A percentile compares a stretch with the other conserved stretches of the same genome.
Evolutionary conservation across 1,139 yeast species (phyloP).

Genomic region (Arxiozyma slooffiae): DNA sequence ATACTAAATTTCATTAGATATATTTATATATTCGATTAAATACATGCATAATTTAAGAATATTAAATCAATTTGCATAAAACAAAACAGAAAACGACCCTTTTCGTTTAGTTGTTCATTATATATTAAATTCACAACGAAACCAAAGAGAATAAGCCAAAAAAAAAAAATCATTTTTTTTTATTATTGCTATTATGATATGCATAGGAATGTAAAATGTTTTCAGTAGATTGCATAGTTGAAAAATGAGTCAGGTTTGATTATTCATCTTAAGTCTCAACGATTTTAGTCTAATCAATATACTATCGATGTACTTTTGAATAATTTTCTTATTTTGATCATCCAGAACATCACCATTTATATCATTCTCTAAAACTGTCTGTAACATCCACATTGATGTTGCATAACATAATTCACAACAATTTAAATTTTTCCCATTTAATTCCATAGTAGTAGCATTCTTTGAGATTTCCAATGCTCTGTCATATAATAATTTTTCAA

Average conservation of each 20-base stretch:
- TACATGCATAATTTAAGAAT: not conserved
- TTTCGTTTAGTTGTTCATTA: not conserved
- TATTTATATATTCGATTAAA: conserved; percentile 1
- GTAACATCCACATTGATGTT: conserved; percentile 91
- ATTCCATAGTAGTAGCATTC: conserved; percentile 80
- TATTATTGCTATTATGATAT: not conserved
- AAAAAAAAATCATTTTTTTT: not conserved
- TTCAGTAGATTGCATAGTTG: no score
- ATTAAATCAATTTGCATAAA: not conserved
- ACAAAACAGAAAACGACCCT: not conserved
- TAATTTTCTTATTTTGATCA: conserved; percentile 60
- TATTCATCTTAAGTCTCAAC: conserved; percentile 33
- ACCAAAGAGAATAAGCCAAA: not conserved
- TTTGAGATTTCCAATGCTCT: conserved; percentile 89
- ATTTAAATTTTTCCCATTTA: conserved; percentile 61
- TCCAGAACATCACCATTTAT: conserved; percentile 37
- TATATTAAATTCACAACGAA: not conserved
- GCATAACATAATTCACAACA: conserved; percentile 86
- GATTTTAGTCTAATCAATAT: conserved; percentile 60
- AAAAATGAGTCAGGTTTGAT: not conserved
- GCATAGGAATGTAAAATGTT: not conserved
- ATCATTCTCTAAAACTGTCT: conserved; percentile 51
- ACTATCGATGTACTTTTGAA: conserved; percentile 66
- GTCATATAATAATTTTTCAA: conserved; percentile 82
- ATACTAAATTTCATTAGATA: not conserved